These are phyloP conservation scores for Favolaschia claudopus DNA, from an alignment of 768 basidiomycete species.

Conservation along the genomic window DNA sequence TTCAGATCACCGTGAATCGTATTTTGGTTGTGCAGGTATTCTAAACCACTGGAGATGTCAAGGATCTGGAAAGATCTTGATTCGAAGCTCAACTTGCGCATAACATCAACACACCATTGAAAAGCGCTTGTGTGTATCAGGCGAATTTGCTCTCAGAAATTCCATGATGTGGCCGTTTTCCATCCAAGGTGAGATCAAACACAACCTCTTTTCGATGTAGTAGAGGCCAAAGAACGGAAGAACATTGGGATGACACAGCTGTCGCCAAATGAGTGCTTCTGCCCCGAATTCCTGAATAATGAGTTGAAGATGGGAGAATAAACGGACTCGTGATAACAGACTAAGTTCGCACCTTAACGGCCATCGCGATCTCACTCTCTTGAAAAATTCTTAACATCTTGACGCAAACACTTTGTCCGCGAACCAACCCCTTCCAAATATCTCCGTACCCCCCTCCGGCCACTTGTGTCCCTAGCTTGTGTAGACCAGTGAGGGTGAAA, in stretches of 20 bases:
- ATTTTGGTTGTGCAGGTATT: constrained; percentile 25
- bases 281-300: constrained; percentile 16
- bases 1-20: constrained; percentile 33
- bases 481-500: too few relatives aligned
- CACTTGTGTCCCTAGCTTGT: too few relatives aligned
- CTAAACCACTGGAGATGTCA: constrained; percentile 23
- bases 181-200: constrained; percentile 41
- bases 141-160: constrained; percentile 11
- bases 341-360: too few relatives aligned
- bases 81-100: too few relatives aligned
- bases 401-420: too few relatives aligned
- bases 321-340: too few relatives aligned
- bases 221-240: constrained; percentile 32
- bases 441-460: too few relatives aligned
- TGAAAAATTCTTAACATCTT: too few relatives aligned
- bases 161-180: constrained; percentile 32
- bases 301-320: too few relatives aligned
- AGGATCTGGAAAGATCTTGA: constrained; percentile 14
- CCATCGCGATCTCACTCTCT: too few relatives aligned
- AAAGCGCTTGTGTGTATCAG: background rate
- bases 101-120: background rate
- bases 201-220: constrained; percentile 21
- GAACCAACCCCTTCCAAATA: too few relatives aligned
- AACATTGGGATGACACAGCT: constrained; percentile 31
- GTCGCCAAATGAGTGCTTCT: constrained; percentile 31